Evolutionary conservation across 2,329 filamentous ascomycete genomes (phyloP), one percentile per base, ranked within the genome.

Genomic region (Apiospora saccharicola): DNA sequence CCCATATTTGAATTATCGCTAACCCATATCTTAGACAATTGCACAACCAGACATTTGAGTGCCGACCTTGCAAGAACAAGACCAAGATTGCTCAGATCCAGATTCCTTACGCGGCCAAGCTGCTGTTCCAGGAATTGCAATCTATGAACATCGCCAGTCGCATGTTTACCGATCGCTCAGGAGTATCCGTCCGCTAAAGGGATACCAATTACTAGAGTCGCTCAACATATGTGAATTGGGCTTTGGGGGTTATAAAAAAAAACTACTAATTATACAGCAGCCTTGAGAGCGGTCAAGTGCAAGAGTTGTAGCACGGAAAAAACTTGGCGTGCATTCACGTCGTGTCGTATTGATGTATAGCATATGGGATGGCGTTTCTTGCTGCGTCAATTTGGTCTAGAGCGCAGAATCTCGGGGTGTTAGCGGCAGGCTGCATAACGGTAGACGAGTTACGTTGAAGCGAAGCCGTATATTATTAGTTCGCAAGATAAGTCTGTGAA

Each of bases 61-160:
- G 96, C 84, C 91, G 96, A 71, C 94, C 96, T 46, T 99, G 96
- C 90, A 96, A 97, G 87, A 99, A 99, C 88, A 98, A 98, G 90
- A 98, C 96, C 75, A 95, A 94, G 86, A 98, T 99, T 82, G 96
- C 96, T 6, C 96, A 99, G 83, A 93, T 99, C 72, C 94, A 98
- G 82, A 97, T 99, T 76, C 96, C 96, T 0, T 99, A 99, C 81
- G 96, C 96, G 2, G 96, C 96, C 74, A 99, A 99, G 86, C 88
- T 99, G 69, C 90, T 99, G 69, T 99, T 99, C 92, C 96, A 99
- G 86, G 96, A 99, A 86, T 86, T 99, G 77, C 94, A 95, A 81
- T 92, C 95, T 69, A 99, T 99, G 96, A 98, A 98, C 83, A 98
- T 99, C 82, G 96, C 96, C 14, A 93, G 96, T 44, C 92, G 96